Evolutionary conservation across 805 yeast genomes (phyloP), one percentile per base, ranked within the genome.

Genomic region (Metschnikowia henanensis): DNA sequence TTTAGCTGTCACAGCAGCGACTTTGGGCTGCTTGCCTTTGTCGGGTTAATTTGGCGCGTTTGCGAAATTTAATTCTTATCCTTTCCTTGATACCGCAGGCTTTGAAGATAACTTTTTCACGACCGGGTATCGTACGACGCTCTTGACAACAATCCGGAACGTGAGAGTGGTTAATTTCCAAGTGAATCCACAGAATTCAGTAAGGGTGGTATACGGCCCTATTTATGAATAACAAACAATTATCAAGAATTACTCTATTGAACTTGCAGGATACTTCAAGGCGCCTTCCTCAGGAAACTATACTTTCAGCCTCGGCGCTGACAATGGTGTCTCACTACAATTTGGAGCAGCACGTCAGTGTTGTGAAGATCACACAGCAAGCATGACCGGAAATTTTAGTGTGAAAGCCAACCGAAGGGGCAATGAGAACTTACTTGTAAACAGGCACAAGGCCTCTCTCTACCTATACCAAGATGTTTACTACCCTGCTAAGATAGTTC

Each of bases 251-350:
- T 38, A 37, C 18, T 19, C 46, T 3, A 33, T 39, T 9, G 46
- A 38, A 16, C 39, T 48, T 30, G 17, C 45, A 1, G 52, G 52
- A 5, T 46, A 39, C 37, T 48, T 48, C 30, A 15, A 20, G 10
- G 50, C 52, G 3, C 40, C 37, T 7, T 16, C 19, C 4, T 19
- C 45, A 3, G 52, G 50, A 29, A 20, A n/a, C 15, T 48, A 48
- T 39, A 46, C 44, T 6, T 45, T 48, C 30, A 41, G 34, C 1
- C 28, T 46, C 6, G 20, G 17, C 5, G 49, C 50, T 3, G 50
- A 48, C 18, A 45, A 48, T 33, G 52, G 52, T 15, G 49, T 45
- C 3, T 39, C 50, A 5, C 33, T 45, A 19, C 41, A 39, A 8
- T 36, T 48, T 19, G 47, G 50, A 3, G 35, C 40, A 0, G 42